phyloP scores from a whole-genome alignment of 139 green algal genomes.

The Coelastrella sp. region DNA sequence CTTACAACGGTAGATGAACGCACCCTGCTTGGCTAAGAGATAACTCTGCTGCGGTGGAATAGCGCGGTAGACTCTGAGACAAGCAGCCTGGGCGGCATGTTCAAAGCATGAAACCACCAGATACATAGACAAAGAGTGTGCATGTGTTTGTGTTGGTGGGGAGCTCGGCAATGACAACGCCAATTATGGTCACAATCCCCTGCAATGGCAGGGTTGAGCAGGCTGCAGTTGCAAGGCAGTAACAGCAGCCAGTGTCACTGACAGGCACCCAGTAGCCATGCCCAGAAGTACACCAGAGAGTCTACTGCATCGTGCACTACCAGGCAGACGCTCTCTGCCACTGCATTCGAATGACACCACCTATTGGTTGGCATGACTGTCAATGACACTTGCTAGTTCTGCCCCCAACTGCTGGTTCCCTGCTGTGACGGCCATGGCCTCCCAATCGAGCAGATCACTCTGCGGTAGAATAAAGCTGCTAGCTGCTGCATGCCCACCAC shows the following conservation, averaged over 20 bases:
- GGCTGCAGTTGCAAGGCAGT: too few species aligned
- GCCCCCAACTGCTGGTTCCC: neutral
- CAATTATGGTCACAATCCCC: too few species aligned
- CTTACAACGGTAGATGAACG: neutral
- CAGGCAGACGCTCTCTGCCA: neutral
- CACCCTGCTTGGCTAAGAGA: neutral
- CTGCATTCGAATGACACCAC: neutral
- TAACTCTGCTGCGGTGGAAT: neutral
- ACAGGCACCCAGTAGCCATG: too few species aligned
- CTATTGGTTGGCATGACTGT: neutral
- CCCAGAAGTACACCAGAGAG: too few species aligned
- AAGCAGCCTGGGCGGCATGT: neutral
- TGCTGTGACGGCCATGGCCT: neutral
- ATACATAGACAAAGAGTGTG: too few species aligned
- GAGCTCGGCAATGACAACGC: too few species aligned
- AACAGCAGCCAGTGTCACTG: too few species aligned
- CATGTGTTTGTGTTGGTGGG: too few species aligned
- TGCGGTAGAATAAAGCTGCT: constrained; percentile 48
- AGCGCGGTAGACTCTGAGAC: neutral
- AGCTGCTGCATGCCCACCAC: constrained; percentile 54
- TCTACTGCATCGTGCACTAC: too few species aligned
- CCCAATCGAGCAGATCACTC: constrained; percentile 37
- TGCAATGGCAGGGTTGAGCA: too few species aligned
- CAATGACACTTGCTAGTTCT: neutral
- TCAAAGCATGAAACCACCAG: too few species aligned